Base-by-base conservation (phyloP, 768 basidiomycete genomes). In the Xerocomellus intermedius region DNA sequence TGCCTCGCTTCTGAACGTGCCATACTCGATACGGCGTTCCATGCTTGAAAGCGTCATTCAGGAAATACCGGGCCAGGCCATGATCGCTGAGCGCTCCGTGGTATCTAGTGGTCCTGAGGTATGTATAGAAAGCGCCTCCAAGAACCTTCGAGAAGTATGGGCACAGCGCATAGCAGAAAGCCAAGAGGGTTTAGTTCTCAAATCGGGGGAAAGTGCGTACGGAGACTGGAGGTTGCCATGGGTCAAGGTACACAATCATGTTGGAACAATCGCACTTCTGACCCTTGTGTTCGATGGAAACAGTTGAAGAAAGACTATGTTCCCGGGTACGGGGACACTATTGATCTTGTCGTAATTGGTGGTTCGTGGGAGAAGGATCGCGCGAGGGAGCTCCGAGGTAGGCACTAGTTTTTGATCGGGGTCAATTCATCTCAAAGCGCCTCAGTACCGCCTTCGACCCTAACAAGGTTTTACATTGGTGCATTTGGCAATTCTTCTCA, bases 301-400 rank as follows among this genome's bases (percentile, higher is more conserved):
- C 45, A 82, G 79, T 64, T 92, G 46, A 92, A 94, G 75, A 84
- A 80, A 64, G 94, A 98, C 67, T 96, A 96, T 58, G 91, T 98
- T 37, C 84, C 85, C 1, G 87, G 87, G 5, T 79, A 87, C 42
- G 91, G 92, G 0, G 94, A 98, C 68, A 79, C 82, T 5, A 61
- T 94, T 16, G 91, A 94, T 67, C 77, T 96, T 53, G 84, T 84
- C 4, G 65, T 96, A 33, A 72, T 96, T 19, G 94, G 83, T 2
- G 91, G 85, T 19, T 74, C 79, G 0, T 94, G 91, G 90, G 88
- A 91, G 52, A 86, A 85, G 64, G 80, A 86, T 35, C 79, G 94
- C 9, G 94, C 80, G 4, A 73, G 91, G 50, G 86, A 87, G 49
- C 75, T 97, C 7, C 73, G 86, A 69, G 92, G 92, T 90, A 49